Evolutionary conservation across 2,329 filamentous ascomycete species (phyloP).

Genomic region (Aquanectria penicillioides): DNA sequence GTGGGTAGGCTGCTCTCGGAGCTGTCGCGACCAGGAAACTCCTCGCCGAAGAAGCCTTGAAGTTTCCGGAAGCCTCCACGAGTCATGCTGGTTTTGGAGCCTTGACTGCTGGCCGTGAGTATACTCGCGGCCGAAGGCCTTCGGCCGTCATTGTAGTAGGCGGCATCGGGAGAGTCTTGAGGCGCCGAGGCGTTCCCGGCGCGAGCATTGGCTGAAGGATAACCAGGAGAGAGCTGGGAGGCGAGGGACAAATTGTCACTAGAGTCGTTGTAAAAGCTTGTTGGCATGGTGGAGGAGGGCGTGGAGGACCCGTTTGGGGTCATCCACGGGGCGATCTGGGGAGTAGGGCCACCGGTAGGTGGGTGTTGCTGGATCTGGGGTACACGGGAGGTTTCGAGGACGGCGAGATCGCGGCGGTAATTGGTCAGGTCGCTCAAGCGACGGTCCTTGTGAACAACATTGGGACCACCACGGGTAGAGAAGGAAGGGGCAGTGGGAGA

Average conservation of each 20-base stretch:
- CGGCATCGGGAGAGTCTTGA: conserved; percentile 69
- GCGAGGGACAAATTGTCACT: conserved; percentile 72
- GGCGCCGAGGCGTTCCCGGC: conserved; percentile 51
- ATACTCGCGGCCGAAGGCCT: conserved; percentile 90
- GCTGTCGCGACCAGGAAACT: conserved; percentile 78
- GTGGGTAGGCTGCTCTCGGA: conserved; percentile 75
- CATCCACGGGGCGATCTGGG: conserved; percentile 70
- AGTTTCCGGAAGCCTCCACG: conserved; percentile 82
- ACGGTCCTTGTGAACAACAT: conserved; percentile 61
- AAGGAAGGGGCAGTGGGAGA: conserved; percentile 60
- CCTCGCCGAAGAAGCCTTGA: conserved; percentile 92
- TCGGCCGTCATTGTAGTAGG: conserved; percentile 75
- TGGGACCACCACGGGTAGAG: conserved; percentile 53
- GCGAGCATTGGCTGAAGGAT: conserved; percentile 58
- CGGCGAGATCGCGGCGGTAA: conserved; percentile 77
- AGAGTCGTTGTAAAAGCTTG: conserved; percentile 79
- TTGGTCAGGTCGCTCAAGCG: conserved; percentile 71
- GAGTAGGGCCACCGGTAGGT: conserved; percentile 61
- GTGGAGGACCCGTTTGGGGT: conserved; percentile 52
- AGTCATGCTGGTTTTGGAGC: conserved; percentile 78
- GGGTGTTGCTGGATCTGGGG: conserved; percentile 66
- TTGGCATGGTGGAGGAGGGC: conserved; percentile 53
- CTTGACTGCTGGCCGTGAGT: conserved; percentile 81
- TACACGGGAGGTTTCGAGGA: conserved; percentile 70
- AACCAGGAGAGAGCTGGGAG: conserved; percentile 77